A percentile compares a stretch with the other conserved stretches of the same genome.
These are phyloP conservation scores for Ramaria sp. DNA, from an alignment of 768 basidiomycete genomes.

Conservation along the genomic window DNA sequence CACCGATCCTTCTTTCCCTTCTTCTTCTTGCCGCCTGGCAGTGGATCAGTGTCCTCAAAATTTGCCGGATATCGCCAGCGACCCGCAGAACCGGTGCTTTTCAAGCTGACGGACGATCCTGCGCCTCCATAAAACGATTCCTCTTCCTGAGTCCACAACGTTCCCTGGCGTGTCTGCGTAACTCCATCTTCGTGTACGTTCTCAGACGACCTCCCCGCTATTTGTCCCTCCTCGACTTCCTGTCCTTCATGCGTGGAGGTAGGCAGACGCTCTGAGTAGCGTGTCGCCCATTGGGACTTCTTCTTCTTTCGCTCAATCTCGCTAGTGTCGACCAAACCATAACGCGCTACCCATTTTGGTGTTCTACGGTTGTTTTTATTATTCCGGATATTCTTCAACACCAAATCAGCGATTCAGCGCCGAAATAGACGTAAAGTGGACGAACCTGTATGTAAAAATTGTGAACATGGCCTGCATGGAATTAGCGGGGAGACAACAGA, in stretches of 20 bases:
- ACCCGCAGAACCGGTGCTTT: slow-evolving; percentile 30
- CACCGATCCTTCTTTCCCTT: slow-evolving; percentile 81
- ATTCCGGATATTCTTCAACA: slow-evolving; percentile 79
- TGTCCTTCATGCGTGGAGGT: slow-evolving; percentile 61
- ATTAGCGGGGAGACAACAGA: slow-evolving; percentile 1
- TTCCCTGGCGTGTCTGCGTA: slow-evolving; percentile 29
- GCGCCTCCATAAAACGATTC: slow-evolving; percentile 59
- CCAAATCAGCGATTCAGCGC: not conserved
- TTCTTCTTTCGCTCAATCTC: slow-evolving; percentile 68
- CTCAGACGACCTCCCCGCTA: slow-evolving; percentile 22
- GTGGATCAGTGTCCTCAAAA: slow-evolving; percentile 45
- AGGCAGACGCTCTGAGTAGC: slow-evolving; percentile 75
- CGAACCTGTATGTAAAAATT: slow-evolving; percentile 86
- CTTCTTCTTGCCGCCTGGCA: slow-evolving; percentile 41
- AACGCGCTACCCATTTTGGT: slow-evolving; percentile 91
- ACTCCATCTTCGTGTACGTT: slow-evolving; percentile 19
- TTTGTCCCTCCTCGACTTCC: slow-evolving; percentile 74
- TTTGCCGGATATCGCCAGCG: slow-evolving; percentile 85
- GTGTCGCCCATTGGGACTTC: slow-evolving; percentile 78
- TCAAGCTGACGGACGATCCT: slow-evolving; percentile 25
- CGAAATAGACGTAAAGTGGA: slow-evolving; percentile 4
- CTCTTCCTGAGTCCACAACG: slow-evolving; percentile 66
- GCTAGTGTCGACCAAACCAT: slow-evolving; percentile 78
- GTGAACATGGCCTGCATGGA: slow-evolving; percentile 64
- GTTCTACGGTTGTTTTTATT: slow-evolving; percentile 88